phyloP scores from a whole-genome alignment of 1,284 basidiomycete genomes.

The Cutaneotrichosporon curvatum region DNA sequence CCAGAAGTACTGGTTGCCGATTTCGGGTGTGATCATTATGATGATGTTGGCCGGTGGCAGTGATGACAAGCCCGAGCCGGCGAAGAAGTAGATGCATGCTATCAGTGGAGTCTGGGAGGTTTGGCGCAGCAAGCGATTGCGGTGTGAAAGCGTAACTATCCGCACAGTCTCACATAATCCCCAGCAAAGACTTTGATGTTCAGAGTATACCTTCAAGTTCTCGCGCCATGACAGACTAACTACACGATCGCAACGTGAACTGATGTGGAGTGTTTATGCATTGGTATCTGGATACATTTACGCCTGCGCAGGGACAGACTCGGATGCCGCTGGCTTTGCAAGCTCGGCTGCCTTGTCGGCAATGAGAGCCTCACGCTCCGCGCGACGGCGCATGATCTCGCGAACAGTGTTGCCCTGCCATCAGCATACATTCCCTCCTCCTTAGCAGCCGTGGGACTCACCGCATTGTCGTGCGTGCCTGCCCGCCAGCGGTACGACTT shows the following conservation, averaged over 20 bases:
- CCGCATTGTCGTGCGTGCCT: slow-evolving; percentile 35
- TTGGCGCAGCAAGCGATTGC: neutral
- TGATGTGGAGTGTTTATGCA: too few relatives aligned
- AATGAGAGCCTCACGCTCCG: slow-evolving; percentile 52
- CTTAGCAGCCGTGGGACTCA: slow-evolving; percentile 16
- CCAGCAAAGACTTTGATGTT: too few relatives aligned
- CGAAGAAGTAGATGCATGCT: slow-evolving; percentile 44
- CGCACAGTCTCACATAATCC: slow-evolving; percentile 33
- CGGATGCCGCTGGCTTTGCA: too few relatives aligned
- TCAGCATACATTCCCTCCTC: slow-evolving; percentile 1
- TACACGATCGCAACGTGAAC: too few relatives aligned
- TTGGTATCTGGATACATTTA: too few relatives aligned
- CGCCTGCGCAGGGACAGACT: too few relatives aligned
- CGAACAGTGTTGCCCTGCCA: slow-evolving; percentile 39
- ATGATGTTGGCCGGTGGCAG: neutral
- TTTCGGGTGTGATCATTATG: slow-evolving; percentile 54
- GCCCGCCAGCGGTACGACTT: slow-evolving; percentile 42
- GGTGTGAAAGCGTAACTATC: slow-evolving; percentile 20
- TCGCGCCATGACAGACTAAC: too few relatives aligned
- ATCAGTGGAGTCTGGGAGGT: slow-evolving; percentile 36
- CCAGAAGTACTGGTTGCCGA: slow-evolving; percentile 84
- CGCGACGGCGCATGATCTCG: slow-evolving; percentile 45
- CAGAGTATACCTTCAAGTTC: too few relatives aligned
- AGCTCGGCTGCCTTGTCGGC: too few relatives aligned
- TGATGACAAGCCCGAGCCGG: slow-evolving; percentile 44